These are phyloP conservation scores for Gossypium schwendimanii DNA, from an alignment of 441 rosid genomes.

Conservation along the genomic window DNA sequence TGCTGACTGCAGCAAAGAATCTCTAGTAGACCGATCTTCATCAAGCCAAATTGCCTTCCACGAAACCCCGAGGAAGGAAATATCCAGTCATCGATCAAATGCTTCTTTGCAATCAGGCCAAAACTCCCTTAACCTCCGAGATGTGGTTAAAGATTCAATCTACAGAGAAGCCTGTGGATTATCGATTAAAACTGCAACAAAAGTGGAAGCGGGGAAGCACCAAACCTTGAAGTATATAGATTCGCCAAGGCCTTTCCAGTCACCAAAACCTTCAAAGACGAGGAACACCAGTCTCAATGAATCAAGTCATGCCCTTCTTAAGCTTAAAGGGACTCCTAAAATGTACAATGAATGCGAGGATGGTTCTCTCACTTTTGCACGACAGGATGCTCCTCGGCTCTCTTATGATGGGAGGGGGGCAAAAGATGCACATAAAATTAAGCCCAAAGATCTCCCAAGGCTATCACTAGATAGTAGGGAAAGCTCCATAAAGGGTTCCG, in stretches of 20 bases:
- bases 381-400: slow-evolving; percentile 63
- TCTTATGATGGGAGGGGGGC: slow-evolving; percentile 82
- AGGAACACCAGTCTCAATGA: slow-evolving; percentile 35
- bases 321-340: slow-evolving; percentile 7
- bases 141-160: slow-evolving; percentile 54
- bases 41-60: neutral
- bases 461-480: slow-evolving; percentile 83
- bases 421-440: slow-evolving; percentile 39
- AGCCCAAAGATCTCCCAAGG: slow-evolving; percentile 81
- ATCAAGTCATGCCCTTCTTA: slow-evolving; percentile 35
- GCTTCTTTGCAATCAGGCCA: slow-evolving; percentile 27
- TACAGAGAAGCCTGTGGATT: slow-evolving; percentile 51
- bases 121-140: slow-evolving; percentile 45
- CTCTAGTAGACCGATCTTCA: neutral
- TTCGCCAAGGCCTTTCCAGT: slow-evolving; percentile 62
- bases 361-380: slow-evolving; percentile 6
- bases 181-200: slow-evolving; percentile 32
- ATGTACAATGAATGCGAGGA: slow-evolving; percentile 24
- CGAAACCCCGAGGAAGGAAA: neutral
- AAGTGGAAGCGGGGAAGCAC: slow-evolving; percentile 26
- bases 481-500: slow-evolving; percentile 39
- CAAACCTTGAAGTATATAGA: slow-evolving; percentile 49
- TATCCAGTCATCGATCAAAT: slow-evolving; percentile 13
- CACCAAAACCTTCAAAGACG: slow-evolving; percentile 37
- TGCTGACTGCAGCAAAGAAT: slow-evolving; percentile 41